Percentiles rank a stretch among this genome's conserved stretches.
phyloP scores from a whole-genome alignment of 106 monocot species.

The Gastrodia elata region DNA sequence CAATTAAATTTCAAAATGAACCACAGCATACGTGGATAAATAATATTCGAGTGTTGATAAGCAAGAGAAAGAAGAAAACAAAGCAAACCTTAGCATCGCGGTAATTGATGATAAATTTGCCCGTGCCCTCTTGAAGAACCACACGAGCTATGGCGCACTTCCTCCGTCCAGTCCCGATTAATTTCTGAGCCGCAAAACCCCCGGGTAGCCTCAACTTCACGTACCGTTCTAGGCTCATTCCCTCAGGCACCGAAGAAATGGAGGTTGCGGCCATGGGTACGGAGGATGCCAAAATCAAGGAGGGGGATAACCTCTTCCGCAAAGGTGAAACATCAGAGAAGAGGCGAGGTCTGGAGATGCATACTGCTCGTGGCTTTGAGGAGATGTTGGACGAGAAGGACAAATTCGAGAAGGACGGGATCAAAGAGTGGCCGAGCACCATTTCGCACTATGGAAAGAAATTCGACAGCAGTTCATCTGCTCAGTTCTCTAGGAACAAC shows the following conservation, averaged over 20 bases:
- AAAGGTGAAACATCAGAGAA: not conserved
- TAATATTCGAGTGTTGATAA: not conserved
- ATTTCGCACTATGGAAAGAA: not conserved
- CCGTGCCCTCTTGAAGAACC: slow-evolving; percentile 80
- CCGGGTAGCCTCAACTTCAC: slow-evolving; percentile 88
- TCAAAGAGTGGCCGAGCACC: slow-evolving; percentile 7
- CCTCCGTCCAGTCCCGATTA: slow-evolving; percentile 78
- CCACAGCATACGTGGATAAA: no score
- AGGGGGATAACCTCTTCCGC: slow-evolving; percentile 2
- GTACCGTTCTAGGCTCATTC: slow-evolving; percentile 61
- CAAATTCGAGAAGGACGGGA: slow-evolving; percentile 43
- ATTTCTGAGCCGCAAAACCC: slow-evolving; percentile 83
- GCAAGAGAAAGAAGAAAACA: not conserved
- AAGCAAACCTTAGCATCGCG: slow-evolving; percentile 74
- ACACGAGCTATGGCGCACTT: slow-evolving; percentile 92
- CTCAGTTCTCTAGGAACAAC: no score
- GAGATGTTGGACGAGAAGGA: slow-evolving; percentile 49
- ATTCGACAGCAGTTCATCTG: no score
- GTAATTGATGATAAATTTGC: slow-evolving; percentile 84
- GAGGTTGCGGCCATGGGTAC: slow-evolving; percentile 13
- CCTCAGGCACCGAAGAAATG: slow-evolving; percentile 14
- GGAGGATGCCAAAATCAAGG: slow-evolving; percentile 15
- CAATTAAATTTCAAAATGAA: no score
- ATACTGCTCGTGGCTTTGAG: slow-evolving; percentile 7
- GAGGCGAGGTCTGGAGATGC: slow-evolving; percentile 2